Evolutionary conservation across 225 moss, liverwort and hornwort genomes (phyloP).

Genomic region (Marchantia polymorpha): DNA sequence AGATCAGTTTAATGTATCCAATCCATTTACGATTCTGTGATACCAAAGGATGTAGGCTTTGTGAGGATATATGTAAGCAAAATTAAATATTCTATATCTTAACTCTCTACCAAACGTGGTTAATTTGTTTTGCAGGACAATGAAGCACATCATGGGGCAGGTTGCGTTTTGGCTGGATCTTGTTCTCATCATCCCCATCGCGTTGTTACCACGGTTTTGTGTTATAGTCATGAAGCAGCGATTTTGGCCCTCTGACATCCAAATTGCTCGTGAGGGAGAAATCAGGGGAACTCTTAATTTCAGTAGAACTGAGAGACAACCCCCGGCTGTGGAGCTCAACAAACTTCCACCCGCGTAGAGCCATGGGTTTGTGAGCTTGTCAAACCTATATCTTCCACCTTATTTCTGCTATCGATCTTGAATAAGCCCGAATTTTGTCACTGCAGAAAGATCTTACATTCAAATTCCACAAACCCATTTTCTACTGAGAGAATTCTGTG

Average conservation of each 20-base stretch:
- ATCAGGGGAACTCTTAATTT: constrained; percentile 29
- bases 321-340: constrained; percentile 43
- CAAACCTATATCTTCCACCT: background rate
- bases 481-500: background rate
- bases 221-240: constrained; percentile 47
- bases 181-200: constrained; percentile 54
- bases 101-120: background rate
- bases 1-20: background rate
- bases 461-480: background rate
- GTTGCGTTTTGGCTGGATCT: constrained; percentile 56
- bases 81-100: background rate
- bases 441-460: constrained; percentile 6
- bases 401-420: constrained; percentile 7
- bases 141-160: constrained; percentile 57
- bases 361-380: background rate
- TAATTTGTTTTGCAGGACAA: constrained; percentile 46
- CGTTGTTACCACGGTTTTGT: constrained; percentile 70
- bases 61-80: background rate
- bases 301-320: constrained; percentile 20
- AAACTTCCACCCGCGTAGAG: constrained; percentile 35
- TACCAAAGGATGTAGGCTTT: background rate
- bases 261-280: constrained; percentile 71
- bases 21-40: background rate
- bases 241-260: constrained; percentile 68
- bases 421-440: constrained; percentile 26